These are phyloP conservation scores for Knufia fluminis DNA, from an alignment of 2,329 filamentous ascomycete genomes.

Conservation along the genomic window DNA sequence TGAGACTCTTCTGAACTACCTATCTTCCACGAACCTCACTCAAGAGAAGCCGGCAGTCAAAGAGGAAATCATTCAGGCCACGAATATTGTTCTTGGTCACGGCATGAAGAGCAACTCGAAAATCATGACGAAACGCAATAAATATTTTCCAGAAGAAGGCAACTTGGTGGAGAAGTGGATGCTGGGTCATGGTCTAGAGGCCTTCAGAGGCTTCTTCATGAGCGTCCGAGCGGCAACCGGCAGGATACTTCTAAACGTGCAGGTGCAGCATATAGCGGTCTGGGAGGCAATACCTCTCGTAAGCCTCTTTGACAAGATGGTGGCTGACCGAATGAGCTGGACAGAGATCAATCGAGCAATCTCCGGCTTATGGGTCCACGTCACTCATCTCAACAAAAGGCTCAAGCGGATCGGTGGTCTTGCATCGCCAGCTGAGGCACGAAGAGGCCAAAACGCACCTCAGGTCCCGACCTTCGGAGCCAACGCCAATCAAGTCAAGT, in stretches of 20 bases:
- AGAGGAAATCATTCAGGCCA: slow-evolving; percentile 45
- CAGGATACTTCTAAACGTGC: slow-evolving; percentile 53
- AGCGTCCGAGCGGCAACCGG: slow-evolving; percentile 51
- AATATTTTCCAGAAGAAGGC: slow-evolving; percentile 39
- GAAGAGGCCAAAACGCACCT: slow-evolving; percentile 27
- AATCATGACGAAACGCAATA: slow-evolving; percentile 45
- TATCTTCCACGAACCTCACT: slow-evolving; percentile 28
- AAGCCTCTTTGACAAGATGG: slow-evolving; percentile 29
- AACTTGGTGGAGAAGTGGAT: slow-evolving; percentile 35
- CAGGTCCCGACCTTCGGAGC: slow-evolving; percentile 32
- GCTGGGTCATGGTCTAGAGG: slow-evolving; percentile 40
- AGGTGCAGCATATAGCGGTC: slow-evolving; percentile 52
- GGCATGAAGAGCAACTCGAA: slow-evolving; percentile 33
- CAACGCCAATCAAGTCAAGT: slow-evolving; percentile 45
- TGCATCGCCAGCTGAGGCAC: not conserved
- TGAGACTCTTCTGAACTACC: slow-evolving; percentile 34
- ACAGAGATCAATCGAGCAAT: slow-evolving; percentile 28
- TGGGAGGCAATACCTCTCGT: slow-evolving; percentile 41
- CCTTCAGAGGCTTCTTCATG: slow-evolving; percentile 52
- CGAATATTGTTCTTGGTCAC: slow-evolving; percentile 50
- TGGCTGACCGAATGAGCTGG: slow-evolving; percentile 19
- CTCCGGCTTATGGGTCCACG: slow-evolving; percentile 32
- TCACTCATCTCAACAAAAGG: slow-evolving; percentile 28
- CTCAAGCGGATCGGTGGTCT: not conserved
- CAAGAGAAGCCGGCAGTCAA: slow-evolving; percentile 35